Evolutionary conservation across 106 monocot species (phyloP), one percentile per base, ranked within the genome.

Genomic region (Apostasia shenzhenica): DNA sequence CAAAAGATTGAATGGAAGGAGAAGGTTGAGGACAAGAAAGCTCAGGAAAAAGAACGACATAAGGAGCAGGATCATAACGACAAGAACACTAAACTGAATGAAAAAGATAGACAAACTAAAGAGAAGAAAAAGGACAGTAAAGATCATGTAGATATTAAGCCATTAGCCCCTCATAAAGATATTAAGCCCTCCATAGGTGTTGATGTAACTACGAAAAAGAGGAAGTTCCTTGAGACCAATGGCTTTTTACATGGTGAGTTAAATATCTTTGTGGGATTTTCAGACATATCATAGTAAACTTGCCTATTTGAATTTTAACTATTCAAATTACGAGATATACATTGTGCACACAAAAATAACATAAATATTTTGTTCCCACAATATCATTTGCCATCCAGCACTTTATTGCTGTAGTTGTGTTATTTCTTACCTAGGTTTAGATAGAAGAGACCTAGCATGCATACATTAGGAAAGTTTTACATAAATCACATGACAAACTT

Each of bases 211-310:
- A 70, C 45, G 26, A 92, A 83, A 79, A 88, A 75, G 76, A 80
- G 82, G 72, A 87, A 80, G 58, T 59, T 75, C 48, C 44, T 68
- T 14, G 67, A 79, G 73, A 77, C 67, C 13, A 88, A 92, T 73
- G 92, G 92, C 5, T 75, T 83, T 69, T 71, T 77, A 40, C 74
- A 74, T 64, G 88, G 92, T 92, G 79, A 83, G 92, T 77, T 61
- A 14, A 26, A 26, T 26, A 26, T 26, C 26, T 26, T 26, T 26
- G 26, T 26, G 26, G 26, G 26, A 26, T 26, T 26, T 26, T 26
- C 26, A 26, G 26, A 26, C 26, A 26, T 26, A 26, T 26, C 26
- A 26, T 26, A 26, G 26, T 26, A 26, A 26, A 26, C 26, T 26
- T 26, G 26, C 26, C 26, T 26, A 26, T 26, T 26, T 26, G 26